These are phyloP conservation scores for Leucosporidium scottii DNA, from an alignment of 768 basidiomycete species.

Conservation along the genomic window DNA sequence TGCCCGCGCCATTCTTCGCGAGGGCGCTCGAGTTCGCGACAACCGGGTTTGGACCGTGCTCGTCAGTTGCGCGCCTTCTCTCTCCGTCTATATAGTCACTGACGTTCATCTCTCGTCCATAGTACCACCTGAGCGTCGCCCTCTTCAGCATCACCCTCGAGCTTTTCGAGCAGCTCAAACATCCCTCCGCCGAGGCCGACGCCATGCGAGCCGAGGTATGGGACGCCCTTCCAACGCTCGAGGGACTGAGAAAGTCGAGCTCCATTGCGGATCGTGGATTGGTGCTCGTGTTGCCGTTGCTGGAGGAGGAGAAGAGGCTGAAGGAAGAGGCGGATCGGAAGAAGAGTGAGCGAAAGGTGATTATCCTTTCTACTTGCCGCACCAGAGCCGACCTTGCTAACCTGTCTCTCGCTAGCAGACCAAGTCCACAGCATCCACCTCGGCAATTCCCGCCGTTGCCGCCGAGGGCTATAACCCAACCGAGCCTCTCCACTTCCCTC, in stretches of 20 bases:
- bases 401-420: no score
- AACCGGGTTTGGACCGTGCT: conserved; percentile 21
- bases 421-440: no score
- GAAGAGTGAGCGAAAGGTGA: no score
- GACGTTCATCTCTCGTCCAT: no score
- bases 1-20: conserved; percentile 28
- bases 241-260: conserved; percentile 14
- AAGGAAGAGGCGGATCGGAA: conserved; percentile 6
- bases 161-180: conserved; percentile 28
- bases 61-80: background rate
- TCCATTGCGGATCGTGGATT: conserved; percentile 26
- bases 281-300: conserved; percentile 20
- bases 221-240: conserved; percentile 19
- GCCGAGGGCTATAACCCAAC: no score
- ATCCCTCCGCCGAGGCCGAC: conserved; percentile 5
- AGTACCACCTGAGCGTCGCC: conserved; percentile 28
- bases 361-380: no score
- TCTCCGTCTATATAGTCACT: no score
- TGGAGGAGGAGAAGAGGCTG: conserved; percentile 28
- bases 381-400: no score
- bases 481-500: no score
- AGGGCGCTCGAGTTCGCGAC: background rate
- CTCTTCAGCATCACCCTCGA: conserved; percentile 27
- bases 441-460: no score
- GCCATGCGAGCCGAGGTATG: conserved; percentile 22